Percentiles rank a stretch among this genome's conserved stretches.
These are phyloP conservation scores for Syncephalastrum sp. DNA, from an alignment of 371 early-diverging fungal species.

Conservation along the genomic window DNA sequence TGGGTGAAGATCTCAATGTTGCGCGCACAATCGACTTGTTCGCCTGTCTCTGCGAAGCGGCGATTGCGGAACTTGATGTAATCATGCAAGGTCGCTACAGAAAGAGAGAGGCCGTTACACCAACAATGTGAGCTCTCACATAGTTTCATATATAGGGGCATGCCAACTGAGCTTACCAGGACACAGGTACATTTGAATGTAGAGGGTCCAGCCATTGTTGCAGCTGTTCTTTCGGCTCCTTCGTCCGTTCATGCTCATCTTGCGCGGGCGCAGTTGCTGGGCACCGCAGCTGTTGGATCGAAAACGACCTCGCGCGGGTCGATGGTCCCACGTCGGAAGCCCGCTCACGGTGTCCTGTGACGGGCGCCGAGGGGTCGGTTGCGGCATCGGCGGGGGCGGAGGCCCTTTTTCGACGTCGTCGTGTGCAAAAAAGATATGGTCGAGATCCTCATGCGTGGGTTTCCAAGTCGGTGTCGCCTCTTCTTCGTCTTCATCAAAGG, in stretches of 20 bases:
- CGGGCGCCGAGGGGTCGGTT: too few species aligned
- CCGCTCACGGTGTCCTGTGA: too few species aligned
- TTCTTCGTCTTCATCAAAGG: conserved; percentile 15
- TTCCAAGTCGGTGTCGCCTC: neutral
- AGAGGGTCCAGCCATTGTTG: conserved; percentile 54
- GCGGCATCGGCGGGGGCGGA: too few species aligned
- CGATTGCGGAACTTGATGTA: conserved; percentile 41
- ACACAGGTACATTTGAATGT: conserved; percentile 89
- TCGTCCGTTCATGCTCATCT: too few species aligned
- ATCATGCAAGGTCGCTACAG: conserved; percentile 43
- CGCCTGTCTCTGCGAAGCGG: conserved; percentile 14
- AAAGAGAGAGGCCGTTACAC: neutral
- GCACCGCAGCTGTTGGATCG: too few species aligned
- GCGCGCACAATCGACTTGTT: conserved; percentile 37
- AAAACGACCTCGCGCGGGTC: too few species aligned
- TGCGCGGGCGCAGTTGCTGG: too few species aligned
- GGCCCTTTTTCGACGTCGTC: too few species aligned
- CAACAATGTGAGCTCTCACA: neutral
- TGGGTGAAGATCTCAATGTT: conserved; percentile 50
- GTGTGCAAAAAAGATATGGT: too few species aligned
- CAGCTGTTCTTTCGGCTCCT: too few species aligned
- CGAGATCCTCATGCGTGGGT: neutral
- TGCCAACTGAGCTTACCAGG: conserved; percentile 45
- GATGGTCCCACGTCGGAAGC: too few species aligned
- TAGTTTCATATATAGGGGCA: neutral